phyloP scores from a whole-genome alignment of 805 yeast species.

The Blastobotrys muscicola region DNA sequence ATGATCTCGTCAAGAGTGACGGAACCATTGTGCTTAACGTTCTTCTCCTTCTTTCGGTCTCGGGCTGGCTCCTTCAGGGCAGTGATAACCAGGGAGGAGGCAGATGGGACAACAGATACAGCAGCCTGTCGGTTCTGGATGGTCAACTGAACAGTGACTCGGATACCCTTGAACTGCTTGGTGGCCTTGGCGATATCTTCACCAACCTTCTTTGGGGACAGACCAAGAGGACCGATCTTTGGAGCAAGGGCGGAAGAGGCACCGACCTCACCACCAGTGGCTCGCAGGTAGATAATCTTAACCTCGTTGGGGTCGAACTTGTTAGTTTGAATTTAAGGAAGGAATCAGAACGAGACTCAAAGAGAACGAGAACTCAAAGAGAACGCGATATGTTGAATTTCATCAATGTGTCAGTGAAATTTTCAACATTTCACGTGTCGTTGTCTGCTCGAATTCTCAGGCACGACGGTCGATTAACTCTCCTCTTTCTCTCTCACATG shows the following conservation, averaged over 20 bases:
- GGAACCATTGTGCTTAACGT: conserved; percentile 99
- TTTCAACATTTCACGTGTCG: no score
- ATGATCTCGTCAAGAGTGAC: conserved; percentile 91
- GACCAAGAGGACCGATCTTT: conserved; percentile 99
- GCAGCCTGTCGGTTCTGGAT: conserved; percentile 99
- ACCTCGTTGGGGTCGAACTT: conserved; percentile 97
- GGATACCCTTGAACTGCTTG: conserved; percentile 97
- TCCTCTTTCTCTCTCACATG: no score
- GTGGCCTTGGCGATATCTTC: conserved; percentile 99
- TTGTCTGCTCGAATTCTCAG: no score
- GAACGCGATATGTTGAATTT: no score
- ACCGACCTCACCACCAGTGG: conserved; percentile 99
- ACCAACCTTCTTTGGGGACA: conserved; percentile 99
- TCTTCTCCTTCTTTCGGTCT: conserved; percentile 99
- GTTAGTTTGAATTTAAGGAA: neutral
- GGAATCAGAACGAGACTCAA: neutral
- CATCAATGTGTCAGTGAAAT: no score
- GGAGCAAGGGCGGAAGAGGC: conserved; percentile 99
- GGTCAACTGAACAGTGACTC: conserved; percentile 96
- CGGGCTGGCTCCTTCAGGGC: conserved; percentile 99
- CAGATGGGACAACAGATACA: conserved; percentile 98
- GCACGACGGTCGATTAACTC: no score
- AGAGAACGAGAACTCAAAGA: neutral
- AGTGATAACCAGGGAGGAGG: conserved; percentile 96
- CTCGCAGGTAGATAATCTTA: conserved; percentile 97